These are phyloP conservation scores for Fusarium zealandicum DNA, from an alignment of 2,329 filamentous ascomycete species.

Conservation along the genomic window DNA sequence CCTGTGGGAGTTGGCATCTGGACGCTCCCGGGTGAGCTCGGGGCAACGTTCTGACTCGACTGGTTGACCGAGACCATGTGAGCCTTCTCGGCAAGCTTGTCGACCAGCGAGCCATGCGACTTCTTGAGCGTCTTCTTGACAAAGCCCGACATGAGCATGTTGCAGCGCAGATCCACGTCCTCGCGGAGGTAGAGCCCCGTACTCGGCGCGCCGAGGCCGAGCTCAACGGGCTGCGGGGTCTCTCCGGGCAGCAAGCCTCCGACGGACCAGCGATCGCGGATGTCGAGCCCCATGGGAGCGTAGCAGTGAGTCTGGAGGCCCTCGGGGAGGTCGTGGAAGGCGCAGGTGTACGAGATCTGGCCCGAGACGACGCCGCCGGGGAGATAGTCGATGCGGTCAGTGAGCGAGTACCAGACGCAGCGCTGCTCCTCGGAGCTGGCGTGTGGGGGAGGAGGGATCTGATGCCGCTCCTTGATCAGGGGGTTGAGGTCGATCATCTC, in stretches of 20 bases:
- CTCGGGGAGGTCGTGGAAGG: constrained; percentile 76
- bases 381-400: constrained; percentile 78
- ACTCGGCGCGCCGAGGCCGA: constrained; percentile 69
- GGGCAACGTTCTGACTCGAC: constrained; percentile 26
- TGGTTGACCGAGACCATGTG: constrained; percentile 24
- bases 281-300: constrained; percentile 81
- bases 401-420: constrained; percentile 80
- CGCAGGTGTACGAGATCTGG: constrained; percentile 79
- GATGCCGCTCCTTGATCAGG: constrained; percentile 74
- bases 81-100: constrained; percentile 58
- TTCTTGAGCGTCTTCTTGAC: constrained; percentile 85
- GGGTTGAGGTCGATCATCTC: constrained; percentile 92
- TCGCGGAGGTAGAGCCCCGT: constrained; percentile 82
- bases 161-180: constrained; percentile 83
- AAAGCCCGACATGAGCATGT: constrained; percentile 76
- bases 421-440: constrained; percentile 74
- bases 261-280: constrained; percentile 79
- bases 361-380: constrained; percentile 70
- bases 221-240: constrained; percentile 67
- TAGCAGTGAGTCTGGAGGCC: constrained; percentile 86
- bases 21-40: constrained; percentile 10
- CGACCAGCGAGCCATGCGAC: constrained; percentile 74
- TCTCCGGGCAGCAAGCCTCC: constrained; percentile 77
- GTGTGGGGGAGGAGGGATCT: constrained; percentile 70
- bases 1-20: constrained; percentile 26